These are phyloP conservation scores for Rutstroemia sp. DNA, from an alignment of 2,329 filamentous ascomycete species.

Conservation along the genomic window DNA sequence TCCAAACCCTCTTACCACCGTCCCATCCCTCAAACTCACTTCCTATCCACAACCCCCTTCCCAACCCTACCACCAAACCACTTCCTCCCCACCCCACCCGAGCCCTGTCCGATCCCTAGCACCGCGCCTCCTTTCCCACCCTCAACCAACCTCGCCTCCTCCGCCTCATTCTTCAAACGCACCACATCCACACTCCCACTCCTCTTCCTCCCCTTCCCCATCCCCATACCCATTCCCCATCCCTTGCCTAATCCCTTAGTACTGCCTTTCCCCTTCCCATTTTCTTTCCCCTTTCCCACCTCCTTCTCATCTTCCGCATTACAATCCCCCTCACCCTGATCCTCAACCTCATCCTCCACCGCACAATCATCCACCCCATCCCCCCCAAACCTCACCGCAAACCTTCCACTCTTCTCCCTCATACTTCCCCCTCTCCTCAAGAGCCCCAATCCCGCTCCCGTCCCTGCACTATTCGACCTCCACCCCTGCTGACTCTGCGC, in stretches of 20 bases:
- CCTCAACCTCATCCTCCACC: background rate
- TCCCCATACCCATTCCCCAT: background rate
- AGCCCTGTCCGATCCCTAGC: background rate
- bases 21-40: background rate
- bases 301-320: background rate
- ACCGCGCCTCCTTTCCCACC: too few species aligned
- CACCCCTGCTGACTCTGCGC: background rate
- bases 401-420: constrained; percentile 3
- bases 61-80: background rate
- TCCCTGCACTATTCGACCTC: constrained; percentile 17
- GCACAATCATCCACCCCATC: constrained; percentile 3
- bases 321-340: background rate
- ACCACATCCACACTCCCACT: constrained; percentile 6
- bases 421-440: background rate
- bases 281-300: background rate
- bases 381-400: background rate
- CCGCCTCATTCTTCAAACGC: too few species aligned
- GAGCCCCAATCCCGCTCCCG: background rate
- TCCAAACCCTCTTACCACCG: background rate
- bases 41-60: background rate
- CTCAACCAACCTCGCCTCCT: too few species aligned
- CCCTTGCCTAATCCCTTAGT: background rate
- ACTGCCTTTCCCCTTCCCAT: background rate
- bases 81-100: background rate
- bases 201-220: background rate